Evolutionary conservation across 768 basidiomycete genomes (phyloP), one percentile per base, ranked within the genome.

Genomic region (Boletus vermiculosoides): DNA sequence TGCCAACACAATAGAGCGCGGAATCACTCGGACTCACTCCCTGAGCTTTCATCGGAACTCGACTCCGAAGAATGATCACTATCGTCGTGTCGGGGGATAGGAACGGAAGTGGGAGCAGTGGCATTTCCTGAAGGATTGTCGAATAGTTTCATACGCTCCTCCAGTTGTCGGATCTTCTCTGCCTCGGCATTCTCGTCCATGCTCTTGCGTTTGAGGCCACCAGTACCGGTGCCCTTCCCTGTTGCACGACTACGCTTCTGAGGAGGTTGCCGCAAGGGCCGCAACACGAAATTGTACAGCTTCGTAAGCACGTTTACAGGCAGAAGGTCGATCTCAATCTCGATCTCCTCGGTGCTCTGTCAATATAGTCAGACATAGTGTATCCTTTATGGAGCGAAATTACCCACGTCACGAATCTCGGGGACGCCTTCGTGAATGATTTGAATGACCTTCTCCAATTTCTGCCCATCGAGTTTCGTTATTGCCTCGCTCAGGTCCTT

Each of bases 111-210:
- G 16, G 73, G 64, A 7, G 74, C 61, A 20, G 71, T 58, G 11
- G 71, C 66, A 40, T 72, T 77, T 48, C 75, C 77, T 41, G 77
- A 75, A 37, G 78, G 78, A 58, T 83, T 78, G 47, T 94, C 88
- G 70, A 98, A 95, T 31, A 91, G 80, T 30, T 83, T 80, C 78
- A 98, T 87, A 59, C 92, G 86, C 65, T 87, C 87, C 74, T 99
- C 96, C 42, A 99, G 80, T 71, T 85, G 81, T 50, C 89, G 83
- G 67, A 99, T 99, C 78, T 95, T 93, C 77, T 93, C 94, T 9
- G 92, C 89, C 75, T 99, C 96, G 34, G 88, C 89, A 62, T 93
- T 91, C 76, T 98, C 94, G 69, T 98, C 94, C 91, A 98, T 95
- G 69, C 89, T 92, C 80, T 94, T 94, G 56, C 94, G 86, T 72